phyloP scores from a whole-genome alignment of 2,329 filamentous ascomycete species.

The Myriosclerotinia scirpicola region DNA sequence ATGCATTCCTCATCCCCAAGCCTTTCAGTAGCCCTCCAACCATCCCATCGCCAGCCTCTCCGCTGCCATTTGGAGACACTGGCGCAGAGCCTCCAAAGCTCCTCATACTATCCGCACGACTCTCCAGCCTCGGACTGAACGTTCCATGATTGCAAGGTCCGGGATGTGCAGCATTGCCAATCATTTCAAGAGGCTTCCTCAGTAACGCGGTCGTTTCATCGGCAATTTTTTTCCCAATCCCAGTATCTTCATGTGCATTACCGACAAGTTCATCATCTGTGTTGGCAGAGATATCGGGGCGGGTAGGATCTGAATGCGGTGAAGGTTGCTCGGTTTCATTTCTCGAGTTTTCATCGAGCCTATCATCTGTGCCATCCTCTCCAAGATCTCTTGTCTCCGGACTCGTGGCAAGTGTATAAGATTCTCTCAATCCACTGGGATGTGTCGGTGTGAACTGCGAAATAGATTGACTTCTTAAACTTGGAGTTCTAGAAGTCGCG shows the following conservation, averaged over 20 bases:
- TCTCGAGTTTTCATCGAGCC: not conserved
- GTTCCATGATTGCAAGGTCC: slow-evolving; percentile 68
- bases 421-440: slow-evolving; percentile 38
- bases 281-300: slow-evolving; percentile 25
- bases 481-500: slow-evolving; percentile 9
- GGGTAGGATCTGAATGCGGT: slow-evolving; percentile 31
- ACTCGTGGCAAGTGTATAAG: slow-evolving; percentile 34
- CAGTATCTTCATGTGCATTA: slow-evolving; percentile 18
- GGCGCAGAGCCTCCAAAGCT: slow-evolving; percentile 33
- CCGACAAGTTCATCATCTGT: slow-evolving; percentile 28
- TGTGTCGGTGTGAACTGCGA: slow-evolving; percentile 30
- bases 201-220: slow-evolving; percentile 56
- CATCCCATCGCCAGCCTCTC: slow-evolving; percentile 30
- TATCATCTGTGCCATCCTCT: slow-evolving; percentile 30
- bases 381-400: slow-evolving; percentile 23
- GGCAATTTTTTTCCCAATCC: slow-evolving; percentile 28
- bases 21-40: slow-evolving; percentile 33
- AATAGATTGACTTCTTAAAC: slow-evolving; percentile 16
- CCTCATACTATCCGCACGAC: slow-evolving; percentile 35
- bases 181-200: slow-evolving; percentile 42
- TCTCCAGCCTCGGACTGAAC: slow-evolving; percentile 65
- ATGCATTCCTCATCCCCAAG: slow-evolving; percentile 32
- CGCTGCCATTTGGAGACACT: slow-evolving; percentile 22
- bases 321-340: slow-evolving; percentile 21
- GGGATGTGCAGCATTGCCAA: slow-evolving; percentile 35